These are phyloP conservation scores for Saturnispora gosingensis DNA, from an alignment of 805 yeast genomes.

Conservation along the genomic window DNA sequence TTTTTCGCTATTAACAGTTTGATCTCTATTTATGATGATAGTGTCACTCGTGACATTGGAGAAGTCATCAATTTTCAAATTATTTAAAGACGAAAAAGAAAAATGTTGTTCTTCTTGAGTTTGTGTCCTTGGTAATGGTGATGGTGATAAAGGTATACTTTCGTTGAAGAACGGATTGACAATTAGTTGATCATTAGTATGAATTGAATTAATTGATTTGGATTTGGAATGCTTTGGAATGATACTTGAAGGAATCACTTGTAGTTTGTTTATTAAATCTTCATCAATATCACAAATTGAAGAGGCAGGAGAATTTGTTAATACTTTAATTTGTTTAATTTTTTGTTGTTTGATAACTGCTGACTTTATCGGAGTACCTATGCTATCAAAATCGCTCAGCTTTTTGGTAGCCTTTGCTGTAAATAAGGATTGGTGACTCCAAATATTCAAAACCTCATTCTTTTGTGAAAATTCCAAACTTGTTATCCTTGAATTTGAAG, in stretches of 20 bases:
- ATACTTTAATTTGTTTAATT: constrained; percentile 19
- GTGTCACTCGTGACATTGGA: constrained; percentile 1
- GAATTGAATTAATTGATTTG: not conserved
- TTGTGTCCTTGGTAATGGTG: not conserved
- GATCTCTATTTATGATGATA: not conserved
- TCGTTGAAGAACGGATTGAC: constrained; percentile 3
- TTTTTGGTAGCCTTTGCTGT: constrained; percentile 12
- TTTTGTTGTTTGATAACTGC: constrained; percentile 15
- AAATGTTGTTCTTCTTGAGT: not conserved
- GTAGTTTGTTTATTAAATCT: constrained; percentile 5
- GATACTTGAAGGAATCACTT: constrained; percentile 12
- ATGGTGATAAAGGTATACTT: not conserved
- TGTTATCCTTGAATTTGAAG: constrained; percentile 4
- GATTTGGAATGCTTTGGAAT: not conserved
- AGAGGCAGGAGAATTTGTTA: constrained; percentile 6
- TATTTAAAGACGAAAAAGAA: not conserved
- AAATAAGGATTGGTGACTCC: constrained; percentile 27
- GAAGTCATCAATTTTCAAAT: not conserved
- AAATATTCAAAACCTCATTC: constrained; percentile 24
- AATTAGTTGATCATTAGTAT: not conserved
- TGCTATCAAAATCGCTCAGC: constrained; percentile 20
- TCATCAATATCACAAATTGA: constrained; percentile 8
- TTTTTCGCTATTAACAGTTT: not conserved
- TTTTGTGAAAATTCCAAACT: constrained; percentile 22
- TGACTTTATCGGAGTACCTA: constrained; percentile 19